Percentiles rank a stretch among this genome's conserved stretches.
Conservation (phyloP, 2,329 filamentous ascomycete genomes). For the Penicillium sp. region DNA sequence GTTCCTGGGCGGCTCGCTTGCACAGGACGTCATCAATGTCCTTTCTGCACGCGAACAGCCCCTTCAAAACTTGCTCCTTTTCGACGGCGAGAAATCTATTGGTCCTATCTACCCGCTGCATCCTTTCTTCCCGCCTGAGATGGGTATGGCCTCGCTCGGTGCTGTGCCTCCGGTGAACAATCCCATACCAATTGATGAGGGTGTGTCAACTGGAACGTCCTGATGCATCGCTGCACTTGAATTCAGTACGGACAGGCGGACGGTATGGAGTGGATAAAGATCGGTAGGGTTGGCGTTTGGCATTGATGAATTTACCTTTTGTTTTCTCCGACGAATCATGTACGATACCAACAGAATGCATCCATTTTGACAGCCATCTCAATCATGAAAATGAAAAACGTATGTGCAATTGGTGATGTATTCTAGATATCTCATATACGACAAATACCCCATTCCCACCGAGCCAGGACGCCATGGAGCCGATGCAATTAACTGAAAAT, state of each 20-base stretch:
- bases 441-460: background rate
- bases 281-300: no score
- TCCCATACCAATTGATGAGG: conserved; percentile 20
- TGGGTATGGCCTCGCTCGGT: conserved; percentile 21
- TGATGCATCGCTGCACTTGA: no score
- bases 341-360: conserved; percentile 6
- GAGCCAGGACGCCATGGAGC: background rate
- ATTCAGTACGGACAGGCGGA: no score
- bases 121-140: conserved; percentile 50
- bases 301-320: no score
- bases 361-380: no score
- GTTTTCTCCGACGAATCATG: background rate
- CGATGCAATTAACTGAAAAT: background rate
- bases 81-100: conserved; percentile 76
- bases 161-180: conserved; percentile 27
- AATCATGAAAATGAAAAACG: no score
- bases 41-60: conserved; percentile 86
- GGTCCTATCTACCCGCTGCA: conserved; percentile 77
- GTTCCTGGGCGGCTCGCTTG: conserved; percentile 80
- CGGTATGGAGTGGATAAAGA: no score
- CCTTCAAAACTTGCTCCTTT: conserved; percentile 88
- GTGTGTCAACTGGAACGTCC: background rate
- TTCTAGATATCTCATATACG: no score
- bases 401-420: no score
- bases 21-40: conserved; percentile 96